Conservation (phyloP, 306 rosid genomes). For the Senna tora region DNA sequence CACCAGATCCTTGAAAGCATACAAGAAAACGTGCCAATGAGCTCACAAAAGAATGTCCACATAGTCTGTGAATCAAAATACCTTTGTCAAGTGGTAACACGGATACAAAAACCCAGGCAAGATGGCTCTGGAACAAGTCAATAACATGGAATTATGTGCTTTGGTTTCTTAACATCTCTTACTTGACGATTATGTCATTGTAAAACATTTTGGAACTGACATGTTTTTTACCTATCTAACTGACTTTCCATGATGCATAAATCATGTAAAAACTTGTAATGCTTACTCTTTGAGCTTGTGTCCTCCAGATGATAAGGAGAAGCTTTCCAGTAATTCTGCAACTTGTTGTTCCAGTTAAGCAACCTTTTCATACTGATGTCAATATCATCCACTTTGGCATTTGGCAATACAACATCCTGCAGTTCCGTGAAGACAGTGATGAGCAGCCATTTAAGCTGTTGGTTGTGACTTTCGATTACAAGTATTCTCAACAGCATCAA, state of each 20-base stretch:
- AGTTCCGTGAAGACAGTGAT: slow-evolving; percentile 19
- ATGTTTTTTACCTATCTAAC: neutral
- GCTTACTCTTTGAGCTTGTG: slow-evolving; percentile 41
- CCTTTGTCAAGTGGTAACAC: neutral
- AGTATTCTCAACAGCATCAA: neutral
- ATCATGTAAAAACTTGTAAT: neutral
- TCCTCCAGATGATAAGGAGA: slow-evolving; percentile 63
- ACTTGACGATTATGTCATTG: neutral
- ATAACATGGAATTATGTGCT: neutral
- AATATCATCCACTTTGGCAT: slow-evolving; percentile 30
- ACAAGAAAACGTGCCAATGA: neutral
- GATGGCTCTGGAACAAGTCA: neutral
- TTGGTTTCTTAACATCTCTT: neutral
- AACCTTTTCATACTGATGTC: slow-evolving; percentile 30
- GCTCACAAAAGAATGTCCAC: slow-evolving; percentile 12
- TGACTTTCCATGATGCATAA: slow-evolving; percentile 1
- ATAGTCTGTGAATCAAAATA: neutral
- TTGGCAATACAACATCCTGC: slow-evolving; percentile 55
- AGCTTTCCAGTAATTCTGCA: slow-evolving; percentile 51
- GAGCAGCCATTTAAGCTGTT: neutral
- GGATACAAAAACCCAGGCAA: neutral
- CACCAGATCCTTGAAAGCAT: neutral
- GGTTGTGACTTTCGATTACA: neutral
- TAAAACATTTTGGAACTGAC: neutral
- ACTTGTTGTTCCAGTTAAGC: slow-evolving; percentile 20